Evolutionary conservation across 306 rosid species (phyloP), one percentile per base, ranked within the genome.

Genomic region (Trifolium subterraneum): DNA sequence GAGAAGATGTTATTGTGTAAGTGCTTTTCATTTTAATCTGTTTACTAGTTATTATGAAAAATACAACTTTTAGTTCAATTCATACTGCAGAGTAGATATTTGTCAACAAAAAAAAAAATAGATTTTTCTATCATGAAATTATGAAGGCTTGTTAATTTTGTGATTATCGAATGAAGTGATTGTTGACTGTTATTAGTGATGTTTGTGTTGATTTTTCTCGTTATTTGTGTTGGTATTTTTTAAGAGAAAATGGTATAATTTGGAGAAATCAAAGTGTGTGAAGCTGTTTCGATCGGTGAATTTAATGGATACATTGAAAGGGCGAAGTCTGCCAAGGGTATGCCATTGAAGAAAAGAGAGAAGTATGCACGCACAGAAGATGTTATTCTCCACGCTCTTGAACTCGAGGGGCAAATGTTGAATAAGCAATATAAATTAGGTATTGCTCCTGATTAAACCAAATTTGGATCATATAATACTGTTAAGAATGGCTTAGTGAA

Each of bases 321-420:
- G 86, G 97, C 94, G 7, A 97, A 93, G 79, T 84, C 94, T 7
- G 76, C 98, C 1, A 94, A 89, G 73, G 92, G 94, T 64, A 88
- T 93, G 97, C 96, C 97, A 1, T 82, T 87, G 70, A 93, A 91
- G 90, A 93, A 93, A 84, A 88, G 98, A 76, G 98, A 93, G 84
- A 93, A 93, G 77, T 93, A 93, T 82, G 98, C 98, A 47, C 93
- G 98, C 60, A 89, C 94, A 75, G 98, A 93, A 85, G 98, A 93
- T 84, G 98, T 96, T 54, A 91, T 93, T 80, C 91, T 93, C 64
- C 98, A 93, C 64, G 98, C 98, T 7, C 94, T 93, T 68, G 92
- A 91, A 59, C 98, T 93, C 59, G 98, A 93, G 87, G 89, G 77
- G 85, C 84, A 93, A 71, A 75, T 78, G 62, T 47, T 82, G 64